A percentile compares a stretch with the other conserved stretches of the same genome.
phyloP scores from a whole-genome alignment of 169 alveolate species.

The Plasmodium cynomolgi region DNA sequence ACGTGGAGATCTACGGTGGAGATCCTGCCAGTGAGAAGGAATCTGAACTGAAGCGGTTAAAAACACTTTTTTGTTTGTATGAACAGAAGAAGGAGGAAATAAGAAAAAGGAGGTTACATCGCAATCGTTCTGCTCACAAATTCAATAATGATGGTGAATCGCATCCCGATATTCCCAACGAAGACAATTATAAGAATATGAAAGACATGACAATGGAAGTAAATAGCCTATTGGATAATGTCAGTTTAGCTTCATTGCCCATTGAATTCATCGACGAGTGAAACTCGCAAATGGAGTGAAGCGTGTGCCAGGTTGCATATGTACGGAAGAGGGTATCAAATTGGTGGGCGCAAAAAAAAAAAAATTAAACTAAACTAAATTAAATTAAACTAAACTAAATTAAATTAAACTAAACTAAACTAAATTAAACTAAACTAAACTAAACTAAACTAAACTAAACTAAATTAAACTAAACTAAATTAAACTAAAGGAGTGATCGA shows the following conservation, averaged over 20 bases:
- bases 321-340: background rate
- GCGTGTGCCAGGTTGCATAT: background rate
- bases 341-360: background rate
- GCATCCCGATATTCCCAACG: background rate
- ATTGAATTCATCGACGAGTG: background rate
- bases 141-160: background rate
- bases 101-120: background rate
- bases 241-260: background rate
- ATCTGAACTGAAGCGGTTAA: background rate
- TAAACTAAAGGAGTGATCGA: background rate
- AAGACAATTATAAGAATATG: background rate
- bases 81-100: background rate
- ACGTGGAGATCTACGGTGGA: background rate
- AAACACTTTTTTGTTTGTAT: background rate
- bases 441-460: background rate
- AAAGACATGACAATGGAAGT: background rate
- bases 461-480: too few relatives aligned
- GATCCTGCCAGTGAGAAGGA: background rate
- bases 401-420: background rate
- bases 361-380: background rate
- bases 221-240: background rate
- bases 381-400: background rate
- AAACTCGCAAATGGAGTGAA: background rate
- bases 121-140: background rate
- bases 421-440: background rate